phyloP scores from a whole-genome alignment of 495 filamentous ascomycete species.

The Penicillium riverlandense region DNA sequence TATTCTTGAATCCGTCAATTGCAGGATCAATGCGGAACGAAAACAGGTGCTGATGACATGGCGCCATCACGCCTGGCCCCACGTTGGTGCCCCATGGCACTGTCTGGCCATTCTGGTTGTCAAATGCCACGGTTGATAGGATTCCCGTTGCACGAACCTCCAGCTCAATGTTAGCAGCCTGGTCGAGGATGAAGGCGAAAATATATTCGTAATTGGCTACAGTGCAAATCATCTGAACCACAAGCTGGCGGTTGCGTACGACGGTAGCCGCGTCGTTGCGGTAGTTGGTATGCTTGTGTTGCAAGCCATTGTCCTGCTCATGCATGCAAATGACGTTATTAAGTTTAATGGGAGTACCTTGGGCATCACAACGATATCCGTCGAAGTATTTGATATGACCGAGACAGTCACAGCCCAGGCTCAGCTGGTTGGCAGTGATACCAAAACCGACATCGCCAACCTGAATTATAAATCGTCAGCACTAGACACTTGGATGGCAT shows the following conservation, averaged over 20 bases:
- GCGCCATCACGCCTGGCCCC: constrained; percentile 72
- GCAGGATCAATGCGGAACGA: constrained; percentile 80
- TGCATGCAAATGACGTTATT: constrained; percentile 60
- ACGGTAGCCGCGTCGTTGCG: constrained; percentile 53
- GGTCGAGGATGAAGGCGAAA: constrained; percentile 78
- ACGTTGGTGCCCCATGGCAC: constrained; percentile 78
- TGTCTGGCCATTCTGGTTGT: constrained; percentile 40
- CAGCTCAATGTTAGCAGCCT: constrained; percentile 72
- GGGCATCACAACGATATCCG: constrained; percentile 46
- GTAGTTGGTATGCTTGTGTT: constrained; percentile 68
- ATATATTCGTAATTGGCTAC: constrained; percentile 84
- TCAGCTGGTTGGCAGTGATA: constrained; percentile 58
- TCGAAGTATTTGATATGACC: constrained; percentile 62
- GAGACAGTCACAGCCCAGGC: constrained; percentile 63
- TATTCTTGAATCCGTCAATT: constrained; percentile 67
- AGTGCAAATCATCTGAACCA: constrained; percentile 69
- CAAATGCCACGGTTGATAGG: constrained; percentile 74
- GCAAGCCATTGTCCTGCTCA: constrained; percentile 62
- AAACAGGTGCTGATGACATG: constrained; percentile 86
- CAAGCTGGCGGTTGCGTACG: constrained; percentile 54
- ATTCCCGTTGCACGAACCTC: constrained; percentile 89
- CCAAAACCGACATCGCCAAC: constrained; percentile 59
- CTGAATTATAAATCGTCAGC: too few relatives aligned
- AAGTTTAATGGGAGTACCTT: constrained; percentile 46
- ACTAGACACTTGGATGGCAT: too few relatives aligned